A percentile compares a stretch with the other conserved stretches of the same genome.
Conservation (phyloP, 768 basidiomycete genomes). For the Mycena rosella region DNA sequence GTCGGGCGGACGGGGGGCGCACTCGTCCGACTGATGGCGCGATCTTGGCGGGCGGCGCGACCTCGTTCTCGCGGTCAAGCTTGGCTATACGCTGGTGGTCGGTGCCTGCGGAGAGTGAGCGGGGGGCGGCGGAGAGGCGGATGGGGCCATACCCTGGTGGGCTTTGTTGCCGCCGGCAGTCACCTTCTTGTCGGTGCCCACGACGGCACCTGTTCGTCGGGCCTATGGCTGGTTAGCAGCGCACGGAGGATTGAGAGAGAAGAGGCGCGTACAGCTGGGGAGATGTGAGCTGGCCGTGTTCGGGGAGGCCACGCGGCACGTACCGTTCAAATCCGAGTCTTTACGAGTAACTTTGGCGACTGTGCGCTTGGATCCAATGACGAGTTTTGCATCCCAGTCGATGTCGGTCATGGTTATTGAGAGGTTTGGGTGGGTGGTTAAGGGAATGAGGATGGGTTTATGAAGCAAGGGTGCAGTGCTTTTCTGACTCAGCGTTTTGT, state of each 20-base stretch:
- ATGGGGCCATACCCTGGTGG: constrained; percentile 66
- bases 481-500: too few relatives aligned
- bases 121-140: not conserved
- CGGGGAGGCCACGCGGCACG: constrained; percentile 33
- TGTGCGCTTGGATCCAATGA: constrained; percentile 79
- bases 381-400: constrained; percentile 81
- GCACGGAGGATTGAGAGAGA: not conserved
- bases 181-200: constrained; percentile 87
- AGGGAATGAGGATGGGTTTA: not conserved
- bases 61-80: constrained; percentile 95
- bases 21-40: constrained; percentile 80
- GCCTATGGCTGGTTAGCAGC: constrained; percentile 60
- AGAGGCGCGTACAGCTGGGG: constrained; percentile 65
- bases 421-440: not conserved
- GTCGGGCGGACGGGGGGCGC: constrained; percentile 40
- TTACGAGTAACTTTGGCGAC: constrained; percentile 75
- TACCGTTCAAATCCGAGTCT: constrained; percentile 68
- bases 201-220: constrained; percentile 79
- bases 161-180: constrained; percentile 81
- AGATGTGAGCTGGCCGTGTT: constrained; percentile 35
- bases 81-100: constrained; percentile 96
- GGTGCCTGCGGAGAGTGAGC: constrained; percentile 65
- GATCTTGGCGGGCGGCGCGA: constrained; percentile 91
- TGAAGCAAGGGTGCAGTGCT: too few relatives aligned
- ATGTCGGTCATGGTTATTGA: constrained; percentile 54